Conservation (phyloP, 225 moss, liverwort and hornwort genomes). For the Polytrichum formosum region DNA sequence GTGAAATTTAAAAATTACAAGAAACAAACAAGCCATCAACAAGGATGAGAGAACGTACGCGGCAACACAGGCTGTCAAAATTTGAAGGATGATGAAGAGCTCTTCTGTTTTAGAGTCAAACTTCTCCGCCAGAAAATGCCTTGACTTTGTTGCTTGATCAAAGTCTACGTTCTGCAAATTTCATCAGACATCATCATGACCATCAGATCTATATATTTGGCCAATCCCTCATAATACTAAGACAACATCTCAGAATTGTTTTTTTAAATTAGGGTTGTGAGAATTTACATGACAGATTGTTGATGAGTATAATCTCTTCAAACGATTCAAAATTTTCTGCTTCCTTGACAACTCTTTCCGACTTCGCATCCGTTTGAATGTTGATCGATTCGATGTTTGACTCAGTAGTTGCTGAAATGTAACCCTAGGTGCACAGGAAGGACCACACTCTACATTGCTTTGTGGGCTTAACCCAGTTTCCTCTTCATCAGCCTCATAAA, state of each 20-base stretch:
- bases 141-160: constrained; percentile 11
- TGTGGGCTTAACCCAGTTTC: constrained; percentile 2
- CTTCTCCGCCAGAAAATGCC: constrained; percentile 25
- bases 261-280: neutral
- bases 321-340: neutral
- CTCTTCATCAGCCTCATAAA: constrained; percentile 30
- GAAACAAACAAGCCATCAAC: neutral
- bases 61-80: constrained; percentile 23
- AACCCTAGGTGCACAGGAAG: constrained; percentile 7
- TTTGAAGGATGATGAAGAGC: constrained; percentile 24
- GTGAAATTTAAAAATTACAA: too few relatives aligned
- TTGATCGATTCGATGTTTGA: constrained; percentile 18
- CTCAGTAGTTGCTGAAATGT: constrained; percentile 20
- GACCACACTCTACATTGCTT: neutral
- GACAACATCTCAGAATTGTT: neutral
- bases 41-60: constrained; percentile 11
- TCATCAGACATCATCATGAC: neutral
- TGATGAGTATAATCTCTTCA: neutral
- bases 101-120: constrained; percentile 23
- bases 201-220: neutral
- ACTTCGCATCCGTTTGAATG: constrained; percentile 19
- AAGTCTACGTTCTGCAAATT: constrained; percentile 10
- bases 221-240: neutral
- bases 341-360: neutral
- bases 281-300: constrained; percentile 17